Evolutionary conservation across 805 yeast species (phyloP), one percentile per base, ranked within the genome.

Genomic region (Schwanniomyces vanrijiae): DNA sequence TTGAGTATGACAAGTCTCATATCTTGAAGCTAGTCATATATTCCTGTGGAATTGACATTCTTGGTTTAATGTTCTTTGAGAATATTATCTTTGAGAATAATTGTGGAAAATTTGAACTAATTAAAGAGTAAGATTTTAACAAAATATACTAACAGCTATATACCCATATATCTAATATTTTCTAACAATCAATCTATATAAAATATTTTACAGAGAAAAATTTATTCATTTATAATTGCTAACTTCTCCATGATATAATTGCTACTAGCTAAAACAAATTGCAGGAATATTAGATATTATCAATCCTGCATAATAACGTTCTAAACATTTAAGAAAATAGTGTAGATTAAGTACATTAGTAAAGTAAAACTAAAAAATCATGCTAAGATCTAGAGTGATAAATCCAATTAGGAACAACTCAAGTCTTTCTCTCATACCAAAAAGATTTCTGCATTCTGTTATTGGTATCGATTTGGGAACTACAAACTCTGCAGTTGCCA

Each of bases 381-480:
- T 14, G 24, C n/a, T 18, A 40, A 40, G 41, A 19, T 9, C 29
- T 18, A 9, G 22, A 25, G 11, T 37, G 29, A 18, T 33, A 21
- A 25, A 10, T 3, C 38, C 19, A 31, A 18, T 2, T 16, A 31
- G 20, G 10, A 16, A 2, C n/a, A 31, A 16, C 2, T 8, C 16
- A 31, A 6, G 35, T 3, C 20, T 14, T 19, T 9, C 10, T 31
- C 16, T 14, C 7, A 31, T 31, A 16, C 16, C 14, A 6, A 38
- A 39, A 10, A 51, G 65, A 4, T 45, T 48, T 47, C 59, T 56
- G 28, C 66, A 60, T 44, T 49, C 60, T 11, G 90, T 86, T 4
- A 80, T 86, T 42, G 96, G 96, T 48, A 87, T 88, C 52, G 96
- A 88, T 65, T 66, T 88, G 47, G 96, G 96, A 22, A 88, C 96